phyloP scores from a whole-genome alignment of 306 rosid species.

The Hylodesmum podocarpum region DNA sequence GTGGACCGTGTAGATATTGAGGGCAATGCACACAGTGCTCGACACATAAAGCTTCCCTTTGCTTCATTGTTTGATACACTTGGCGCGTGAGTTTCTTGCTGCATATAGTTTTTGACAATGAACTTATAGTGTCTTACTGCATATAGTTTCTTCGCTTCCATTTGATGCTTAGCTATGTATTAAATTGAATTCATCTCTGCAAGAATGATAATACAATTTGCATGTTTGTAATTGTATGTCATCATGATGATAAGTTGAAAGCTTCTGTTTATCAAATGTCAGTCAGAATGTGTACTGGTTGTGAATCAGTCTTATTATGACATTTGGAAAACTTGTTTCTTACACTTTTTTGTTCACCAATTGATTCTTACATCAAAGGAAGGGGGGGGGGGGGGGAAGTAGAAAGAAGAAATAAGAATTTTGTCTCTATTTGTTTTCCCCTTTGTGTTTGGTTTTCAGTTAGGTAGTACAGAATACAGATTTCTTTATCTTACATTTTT shows the following conservation, averaged over 20 bases:
- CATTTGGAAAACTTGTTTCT: slow-evolving; percentile 15
- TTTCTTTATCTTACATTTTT: background rate
- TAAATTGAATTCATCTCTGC: slow-evolving; percentile 10
- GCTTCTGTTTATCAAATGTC: background rate
- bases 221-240: slow-evolving; percentile 19
- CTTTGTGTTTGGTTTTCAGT: background rate
- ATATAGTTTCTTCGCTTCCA: background rate
- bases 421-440: background rate
- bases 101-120: slow-evolving; percentile 11
- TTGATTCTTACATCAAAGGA: slow-evolving; percentile 3
- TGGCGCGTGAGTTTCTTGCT: slow-evolving; percentile 68
- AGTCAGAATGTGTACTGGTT: background rate
- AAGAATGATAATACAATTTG: background rate
- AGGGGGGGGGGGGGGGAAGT: background rate
- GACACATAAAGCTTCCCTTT: slow-evolving; percentile 81
- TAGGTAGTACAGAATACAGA: background rate
- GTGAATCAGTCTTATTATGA: slow-evolving; percentile 8
- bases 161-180: slow-evolving; percentile 1
- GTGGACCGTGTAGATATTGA: slow-evolving; percentile 84
- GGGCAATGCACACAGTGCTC: slow-evolving; percentile 68
- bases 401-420: background rate
- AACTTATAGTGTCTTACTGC: slow-evolving; percentile 39
- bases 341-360: slow-evolving; percentile 12
- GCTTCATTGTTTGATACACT: slow-evolving; percentile 88
- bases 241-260: slow-evolving; percentile 1